Base-by-base conservation (phyloP, 2,329 filamentous ascomycete genomes). In the Aspergillus persii region DNA sequence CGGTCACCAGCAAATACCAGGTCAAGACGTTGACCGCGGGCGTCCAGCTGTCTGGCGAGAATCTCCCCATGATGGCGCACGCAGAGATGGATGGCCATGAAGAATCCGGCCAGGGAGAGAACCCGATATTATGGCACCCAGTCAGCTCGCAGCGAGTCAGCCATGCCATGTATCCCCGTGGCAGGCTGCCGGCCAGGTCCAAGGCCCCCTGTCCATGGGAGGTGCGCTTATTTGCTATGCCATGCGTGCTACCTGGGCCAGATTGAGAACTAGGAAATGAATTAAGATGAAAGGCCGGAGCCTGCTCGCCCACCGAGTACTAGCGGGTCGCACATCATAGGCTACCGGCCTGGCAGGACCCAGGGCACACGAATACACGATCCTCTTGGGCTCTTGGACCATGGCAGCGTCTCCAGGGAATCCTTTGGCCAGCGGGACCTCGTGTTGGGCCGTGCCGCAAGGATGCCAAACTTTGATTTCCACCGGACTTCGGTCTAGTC, bases 1-100 rank as follows among this genome's bases (percentile, higher is more conserved):
- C 57, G 7, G 69, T 63, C 11, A 68, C 66, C 46, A 72, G 58
- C 46, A 72, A 57, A 46, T 70, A 69, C 69, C 66, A 71, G 12
- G 68, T 64, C 18, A 68, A 7, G 15, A 72, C 61, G 23, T 66
- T 69, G 58, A 71, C 56, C 1, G 65, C 53, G 7, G 70, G 66
- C 2, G 62, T 55, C 53, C 53, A 55, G 26, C 53, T 59, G 30
- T 56, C 53, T n/a, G 53, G 41, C n/a, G 41, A 48, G 46, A 54
- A 54, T 12, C 46, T 26, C 18, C 27, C 15, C 53, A 54, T 54
- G 44, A 27, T 12, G 36, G 36, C 12, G n/a, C 36, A 5, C 4
- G n/a, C n/a, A 15, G 36, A 41, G 11, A 4, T 41, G 4, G 36
- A 41, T n/a, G 36, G 12, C 36, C 36, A 41, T 41, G 36, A 12